Percentiles rank a stretch among this genome's conserved stretches.
Evolutionary conservation across 2,329 filamentous ascomycete genomes (phyloP).

Genomic region (Eurotiales sp.): DNA sequence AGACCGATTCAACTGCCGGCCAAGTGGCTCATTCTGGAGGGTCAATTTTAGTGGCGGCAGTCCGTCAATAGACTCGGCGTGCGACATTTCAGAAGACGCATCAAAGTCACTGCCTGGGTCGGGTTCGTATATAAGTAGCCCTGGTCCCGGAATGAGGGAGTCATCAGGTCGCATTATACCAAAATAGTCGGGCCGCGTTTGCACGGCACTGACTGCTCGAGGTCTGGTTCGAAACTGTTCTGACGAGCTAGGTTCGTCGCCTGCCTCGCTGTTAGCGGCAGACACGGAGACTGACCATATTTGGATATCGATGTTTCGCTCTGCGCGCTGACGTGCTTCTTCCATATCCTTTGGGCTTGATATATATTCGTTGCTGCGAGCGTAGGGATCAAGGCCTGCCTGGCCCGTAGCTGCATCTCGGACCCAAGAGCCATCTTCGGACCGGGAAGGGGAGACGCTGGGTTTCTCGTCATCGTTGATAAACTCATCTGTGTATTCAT

Average conservation of each 20-base stretch:
- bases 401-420: constrained; percentile 36
- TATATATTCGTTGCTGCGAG: constrained; percentile 43
- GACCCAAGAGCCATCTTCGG: constrained; percentile 47
- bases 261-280: constrained; percentile 42
- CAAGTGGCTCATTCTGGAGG: constrained; percentile 28
- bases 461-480: constrained; percentile 24
- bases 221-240: constrained; percentile 20
- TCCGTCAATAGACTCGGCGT: constrained; percentile 22
- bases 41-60: constrained; percentile 21
- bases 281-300: constrained; percentile 52
- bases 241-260: constrained; percentile 23
- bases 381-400: constrained; percentile 45
- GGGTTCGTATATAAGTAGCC: constrained; percentile 44
- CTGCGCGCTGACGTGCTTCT: constrained; percentile 42
- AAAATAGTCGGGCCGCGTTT: constrained; percentile 35
- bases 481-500: constrained; percentile 21
- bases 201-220: constrained; percentile 45
- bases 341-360: constrained; percentile 51
- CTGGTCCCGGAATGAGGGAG: constrained; percentile 49
- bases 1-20: constrained; percentile 35
- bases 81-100: constrained; percentile 21
- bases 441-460: constrained; percentile 25
- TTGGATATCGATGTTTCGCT: constrained; percentile 53
- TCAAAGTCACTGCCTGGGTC: constrained; percentile 34
- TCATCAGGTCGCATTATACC: constrained; percentile 30